Evolutionary conservation across 306 rosid species (phyloP), one percentile per base, ranked within the genome.

Genomic region (Rosa multiflora): DNA sequence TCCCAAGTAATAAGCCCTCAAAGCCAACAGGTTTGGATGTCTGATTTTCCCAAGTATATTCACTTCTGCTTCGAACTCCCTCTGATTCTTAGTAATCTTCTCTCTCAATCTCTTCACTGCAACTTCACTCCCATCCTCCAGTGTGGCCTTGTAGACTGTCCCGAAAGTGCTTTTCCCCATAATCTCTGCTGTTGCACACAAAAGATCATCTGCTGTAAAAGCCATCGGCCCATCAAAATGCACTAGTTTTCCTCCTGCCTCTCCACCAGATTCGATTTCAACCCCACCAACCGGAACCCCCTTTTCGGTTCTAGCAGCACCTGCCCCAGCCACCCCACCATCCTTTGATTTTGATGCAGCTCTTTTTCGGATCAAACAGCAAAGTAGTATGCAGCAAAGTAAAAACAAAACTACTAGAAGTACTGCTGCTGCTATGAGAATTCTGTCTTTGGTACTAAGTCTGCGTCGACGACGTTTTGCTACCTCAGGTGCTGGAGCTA

Each of bases 31-130:
- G 81, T 94, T 89, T 44, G 91, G 92, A 74, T 94, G 98, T 51
- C 98, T 71, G 80, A 94, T 87, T 83, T 85, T 89, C 40, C 98
- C 98, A 43, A 94, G 75, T 15, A 88, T 43, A 79, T 72, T 81
- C 63, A 90, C 98, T 73, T 92, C 98, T 8, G 93, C 56, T 83
- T 94, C 97, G 58, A 94, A 94, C 72, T 94, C 98, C 80, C 85
- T 90, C 70, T 94, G 98, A 58, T 80, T 53, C 82, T 88, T 94
- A 1, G 98, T 90, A 77, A 89, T 90, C 80, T 94, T 94, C 79
- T 94, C 98, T 69, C 98, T 89, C 85, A 94, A 56, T 78, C 98
- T 86, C 89, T 94, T 94, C 71, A 94, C 98, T n/a, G 98, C 97
- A 43, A 93, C 98, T 88, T 90, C 90, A 80, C 85, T 93, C 80